phyloP scores from a whole-genome alignment of 805 yeast genomes.

The Candida boidinii region DNA sequence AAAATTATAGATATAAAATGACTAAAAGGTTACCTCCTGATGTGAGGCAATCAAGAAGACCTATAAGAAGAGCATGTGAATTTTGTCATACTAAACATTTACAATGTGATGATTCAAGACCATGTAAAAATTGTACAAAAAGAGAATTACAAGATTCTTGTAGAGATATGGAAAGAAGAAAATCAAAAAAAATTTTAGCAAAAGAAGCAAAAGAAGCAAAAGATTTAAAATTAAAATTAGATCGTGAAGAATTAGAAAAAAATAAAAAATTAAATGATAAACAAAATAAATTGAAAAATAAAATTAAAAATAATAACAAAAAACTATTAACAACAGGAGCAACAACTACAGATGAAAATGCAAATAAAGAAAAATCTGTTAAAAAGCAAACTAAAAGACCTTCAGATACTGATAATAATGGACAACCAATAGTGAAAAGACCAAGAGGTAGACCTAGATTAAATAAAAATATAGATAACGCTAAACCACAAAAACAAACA shows the following conservation, averaged over 20 bases:
- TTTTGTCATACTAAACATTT: conserved; percentile 69
- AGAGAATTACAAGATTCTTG: conserved; percentile 49
- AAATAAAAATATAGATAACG: too few relatives aligned
- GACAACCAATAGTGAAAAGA: conserved; percentile 1
- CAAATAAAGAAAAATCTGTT: too few relatives aligned
- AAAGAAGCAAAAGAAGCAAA: background rate
- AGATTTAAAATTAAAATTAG: too few relatives aligned
- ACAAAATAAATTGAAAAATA: too few relatives aligned
- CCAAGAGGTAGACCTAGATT: background rate
- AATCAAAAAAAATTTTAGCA: conserved; percentile 1
- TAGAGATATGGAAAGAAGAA: conserved; percentile 47
- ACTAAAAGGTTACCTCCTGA: conserved; percentile 50
- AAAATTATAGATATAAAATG: too few relatives aligned
- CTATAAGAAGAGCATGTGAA: conserved; percentile 61
- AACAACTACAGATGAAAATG: too few relatives aligned
- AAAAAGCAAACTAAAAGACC: conserved; percentile 23
- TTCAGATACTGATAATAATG: background rate
- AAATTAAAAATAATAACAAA: too few relatives aligned
- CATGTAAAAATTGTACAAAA: conserved; percentile 64
- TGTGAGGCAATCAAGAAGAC: conserved; percentile 47
- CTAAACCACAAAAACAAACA: too few relatives aligned
- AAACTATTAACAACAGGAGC: too few relatives aligned
- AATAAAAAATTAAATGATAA: too few relatives aligned
- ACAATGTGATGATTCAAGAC: conserved; percentile 63
- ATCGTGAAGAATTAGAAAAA: too few relatives aligned